These are phyloP conservation scores for Mesembryanthemum crystallinum DNA, from an alignment of 148 eudicot genomes.

Conservation along the genomic window DNA sequence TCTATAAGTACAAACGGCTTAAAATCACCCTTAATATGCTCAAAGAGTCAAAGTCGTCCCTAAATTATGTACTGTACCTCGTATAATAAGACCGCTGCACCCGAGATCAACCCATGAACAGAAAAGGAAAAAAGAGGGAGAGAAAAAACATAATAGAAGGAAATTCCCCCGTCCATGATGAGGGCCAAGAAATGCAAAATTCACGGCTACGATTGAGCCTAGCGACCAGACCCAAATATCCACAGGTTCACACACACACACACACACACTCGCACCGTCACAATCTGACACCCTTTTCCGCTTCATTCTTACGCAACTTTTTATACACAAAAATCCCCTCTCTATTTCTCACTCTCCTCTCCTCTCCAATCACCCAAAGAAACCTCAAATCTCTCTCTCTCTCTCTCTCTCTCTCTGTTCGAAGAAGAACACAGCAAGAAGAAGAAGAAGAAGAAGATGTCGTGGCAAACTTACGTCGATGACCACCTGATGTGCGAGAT, in stretches of 20 bases:
- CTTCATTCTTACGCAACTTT: constrained; percentile 27
- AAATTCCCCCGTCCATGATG: too few relatives aligned
- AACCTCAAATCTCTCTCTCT: background rate
- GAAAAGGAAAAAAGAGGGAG: too few relatives aligned
- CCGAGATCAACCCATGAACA: too few relatives aligned
- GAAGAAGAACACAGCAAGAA: background rate
- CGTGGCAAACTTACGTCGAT: constrained; percentile 52
- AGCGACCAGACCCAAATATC: background rate
- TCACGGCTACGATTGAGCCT: background rate
- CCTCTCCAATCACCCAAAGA: background rate
- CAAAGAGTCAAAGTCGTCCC: too few relatives aligned
- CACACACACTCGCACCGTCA: background rate
- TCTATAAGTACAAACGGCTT: too few relatives aligned
- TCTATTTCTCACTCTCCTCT: background rate
- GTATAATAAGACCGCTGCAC: too few relatives aligned
- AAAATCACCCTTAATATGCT: too few relatives aligned
- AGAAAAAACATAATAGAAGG: background rate
- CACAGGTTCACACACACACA: background rate
- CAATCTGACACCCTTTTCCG: constrained; percentile 2
- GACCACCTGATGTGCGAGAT: constrained; percentile 60
- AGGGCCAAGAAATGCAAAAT: background rate
- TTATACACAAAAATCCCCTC: background rate
- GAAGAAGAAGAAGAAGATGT: constrained; percentile 28
- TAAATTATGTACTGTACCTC: too few relatives aligned
- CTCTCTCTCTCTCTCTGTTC: background rate